phyloP scores from a whole-genome alignment of 306 rosid species.

The Castanea sativa region DNA sequence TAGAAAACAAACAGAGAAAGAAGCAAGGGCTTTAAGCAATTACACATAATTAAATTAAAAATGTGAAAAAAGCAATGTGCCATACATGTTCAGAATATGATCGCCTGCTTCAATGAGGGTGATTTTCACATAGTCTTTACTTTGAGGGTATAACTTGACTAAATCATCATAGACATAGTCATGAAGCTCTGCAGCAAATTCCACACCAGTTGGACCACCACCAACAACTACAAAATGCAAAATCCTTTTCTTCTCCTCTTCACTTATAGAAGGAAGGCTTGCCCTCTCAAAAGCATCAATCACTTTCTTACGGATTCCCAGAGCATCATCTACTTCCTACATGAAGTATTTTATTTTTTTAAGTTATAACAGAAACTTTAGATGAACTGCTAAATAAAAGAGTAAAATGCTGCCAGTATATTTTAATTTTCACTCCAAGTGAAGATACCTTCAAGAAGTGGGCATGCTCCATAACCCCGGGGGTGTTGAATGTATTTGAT shows the following conservation, averaged over 20 bases:
- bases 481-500: constrained; percentile 92
- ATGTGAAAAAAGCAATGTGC: background rate
- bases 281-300: constrained; percentile 93
- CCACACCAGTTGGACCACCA: constrained; percentile 99
- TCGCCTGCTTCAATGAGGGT: constrained; percentile 90
- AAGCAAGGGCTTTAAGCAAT: too few relatives aligned
- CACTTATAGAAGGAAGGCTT: constrained; percentile 65
- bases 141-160: constrained; percentile 67
- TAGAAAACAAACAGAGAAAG: background rate
- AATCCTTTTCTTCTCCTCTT: constrained; percentile 82
- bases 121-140: constrained; percentile 65
- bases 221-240: constrained; percentile 96
- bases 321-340: constrained; percentile 98
- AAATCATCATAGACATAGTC: constrained; percentile 87
- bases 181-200: constrained; percentile 96
- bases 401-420: too few relatives aligned
- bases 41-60: too few relatives aligned
- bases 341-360: background rate
- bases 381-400: background rate
- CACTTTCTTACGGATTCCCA: constrained; percentile 83
- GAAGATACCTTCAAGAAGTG: constrained; percentile 81
- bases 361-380: background rate
- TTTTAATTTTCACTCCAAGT: background rate
- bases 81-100: constrained; percentile 86
- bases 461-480: constrained; percentile 90